Conservation (phyloP, 2,329 filamentous ascomycete genomes). For the Pleomassaria siparia region DNA sequence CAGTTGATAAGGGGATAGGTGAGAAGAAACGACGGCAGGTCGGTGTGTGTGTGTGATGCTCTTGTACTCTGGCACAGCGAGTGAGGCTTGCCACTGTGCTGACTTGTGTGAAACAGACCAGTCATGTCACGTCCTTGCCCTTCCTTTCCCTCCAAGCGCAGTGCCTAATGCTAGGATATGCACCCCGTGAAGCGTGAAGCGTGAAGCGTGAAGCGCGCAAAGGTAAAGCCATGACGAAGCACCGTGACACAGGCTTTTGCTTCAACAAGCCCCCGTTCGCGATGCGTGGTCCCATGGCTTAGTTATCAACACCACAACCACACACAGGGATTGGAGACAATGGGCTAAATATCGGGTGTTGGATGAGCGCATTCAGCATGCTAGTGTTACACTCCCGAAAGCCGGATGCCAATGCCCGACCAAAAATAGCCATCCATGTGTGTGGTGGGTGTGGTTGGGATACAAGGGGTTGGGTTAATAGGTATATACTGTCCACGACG, state of each 20-base stretch:
- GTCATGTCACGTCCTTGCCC: too few species aligned
- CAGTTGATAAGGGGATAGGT: too few species aligned
- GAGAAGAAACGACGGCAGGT: too few species aligned
- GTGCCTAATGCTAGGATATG: too few species aligned
- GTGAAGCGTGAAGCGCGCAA: neutral
- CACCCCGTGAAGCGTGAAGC: too few species aligned
- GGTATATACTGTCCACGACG: too few species aligned
- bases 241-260: neutral
- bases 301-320: conserved; percentile 2
- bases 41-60: too few species aligned
- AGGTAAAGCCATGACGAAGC: neutral
- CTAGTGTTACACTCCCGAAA: neutral
- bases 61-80: too few species aligned
- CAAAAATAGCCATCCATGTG: conserved; percentile 11
- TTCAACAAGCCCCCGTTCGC: conserved; percentile 1
- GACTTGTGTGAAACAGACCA: too few species aligned
- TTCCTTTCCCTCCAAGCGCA: too few species aligned
- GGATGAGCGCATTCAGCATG: neutral
- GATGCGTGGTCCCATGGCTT: neutral
- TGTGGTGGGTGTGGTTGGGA: conserved; percentile 1
- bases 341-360: conserved; percentile 7
- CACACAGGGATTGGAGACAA: neutral
- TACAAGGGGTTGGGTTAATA: neutral
- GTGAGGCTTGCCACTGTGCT: too few species aligned
- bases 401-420: neutral